Conservation (phyloP, 1,139 yeast species). For the Diutina rugosa region DNA sequence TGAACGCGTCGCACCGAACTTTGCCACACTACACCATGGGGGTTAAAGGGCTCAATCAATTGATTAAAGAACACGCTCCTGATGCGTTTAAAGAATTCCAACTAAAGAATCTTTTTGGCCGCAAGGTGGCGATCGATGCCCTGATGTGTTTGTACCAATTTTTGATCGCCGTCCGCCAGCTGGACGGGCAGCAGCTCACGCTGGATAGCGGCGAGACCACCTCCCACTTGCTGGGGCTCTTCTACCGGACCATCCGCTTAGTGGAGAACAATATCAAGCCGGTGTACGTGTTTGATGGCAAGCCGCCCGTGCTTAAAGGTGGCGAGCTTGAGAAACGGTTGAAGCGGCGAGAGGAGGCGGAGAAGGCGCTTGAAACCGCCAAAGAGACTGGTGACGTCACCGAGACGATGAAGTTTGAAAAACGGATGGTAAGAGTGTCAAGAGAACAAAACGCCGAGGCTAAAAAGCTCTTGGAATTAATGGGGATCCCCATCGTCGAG, state of each 20-base stretch:
- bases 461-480: slow-evolving; percentile 56
- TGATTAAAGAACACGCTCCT: slow-evolving; percentile 85
- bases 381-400: slow-evolving; percentile 75
- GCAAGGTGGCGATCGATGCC: slow-evolving; percentile 86
- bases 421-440: slow-evolving; percentile 81
- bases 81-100: slow-evolving; percentile 65
- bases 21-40: background rate
- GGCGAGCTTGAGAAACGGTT: slow-evolving; percentile 86
- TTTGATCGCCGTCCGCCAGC: slow-evolving; percentile 89
- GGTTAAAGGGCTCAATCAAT: slow-evolving; percentile 48
- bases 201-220: slow-evolving; percentile 89
- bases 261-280: slow-evolving; percentile 92
- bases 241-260: slow-evolving; percentile 80
- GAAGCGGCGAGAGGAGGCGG: slow-evolving; percentile 74
- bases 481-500: slow-evolving; percentile 90
- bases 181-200: slow-evolving; percentile 89
- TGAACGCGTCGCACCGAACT: background rate
- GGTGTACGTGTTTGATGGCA: slow-evolving; percentile 92
- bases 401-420: slow-evolving; percentile 64
- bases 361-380: slow-evolving; percentile 53
- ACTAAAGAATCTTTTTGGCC: slow-evolving; percentile 76
- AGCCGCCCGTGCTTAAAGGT: slow-evolving; percentile 84
- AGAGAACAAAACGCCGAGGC: slow-evolving; percentile 92
- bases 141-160: slow-evolving; percentile 94
- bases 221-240: slow-evolving; percentile 90